phyloP scores from a whole-genome alignment of 495 filamentous ascomycete genomes.

The Cairneyella variabilis region DNA sequence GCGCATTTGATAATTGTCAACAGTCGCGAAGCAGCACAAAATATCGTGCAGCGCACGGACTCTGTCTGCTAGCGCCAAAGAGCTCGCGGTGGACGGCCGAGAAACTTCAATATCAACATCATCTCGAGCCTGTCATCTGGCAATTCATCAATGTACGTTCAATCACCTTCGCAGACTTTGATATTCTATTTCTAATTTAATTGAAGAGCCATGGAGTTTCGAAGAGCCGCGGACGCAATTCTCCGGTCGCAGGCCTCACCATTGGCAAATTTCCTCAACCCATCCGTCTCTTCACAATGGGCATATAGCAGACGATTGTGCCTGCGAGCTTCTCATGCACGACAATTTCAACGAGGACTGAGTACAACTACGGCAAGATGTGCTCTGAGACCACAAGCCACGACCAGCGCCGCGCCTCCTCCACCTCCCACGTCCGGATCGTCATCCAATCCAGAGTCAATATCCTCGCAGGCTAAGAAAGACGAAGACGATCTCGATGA shows the following conservation, averaged over 20 bases:
- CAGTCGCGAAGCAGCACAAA: constrained; percentile 1
- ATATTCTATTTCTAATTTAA: constrained; percentile 7
- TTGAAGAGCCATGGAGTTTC: constrained; percentile 34
- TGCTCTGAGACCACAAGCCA: constrained; percentile 12
- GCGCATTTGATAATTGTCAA: constrained; percentile 6
- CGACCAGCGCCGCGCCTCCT: constrained; percentile 24
- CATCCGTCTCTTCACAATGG: constrained; percentile 18
- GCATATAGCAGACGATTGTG: constrained; percentile 7
- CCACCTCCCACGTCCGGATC: constrained; percentile 11
- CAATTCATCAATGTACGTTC: constrained; percentile 8
- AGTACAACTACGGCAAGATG: constrained; percentile 11
- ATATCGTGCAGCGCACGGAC: constrained; percentile 21
- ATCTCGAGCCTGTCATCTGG: not conserved
- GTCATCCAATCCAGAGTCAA: not conserved
- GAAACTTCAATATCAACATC: constrained; percentile 15
- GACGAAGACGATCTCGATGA: no score
- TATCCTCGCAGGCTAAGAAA: not conserved
- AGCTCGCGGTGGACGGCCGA: constrained; percentile 9
- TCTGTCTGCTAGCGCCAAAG: constrained; percentile 12
- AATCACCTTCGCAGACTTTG: constrained; percentile 8
- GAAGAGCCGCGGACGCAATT: constrained; percentile 30
- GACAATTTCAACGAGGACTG: constrained; percentile 24
- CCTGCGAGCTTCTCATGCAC: not conserved
- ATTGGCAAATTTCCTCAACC: constrained; percentile 27
- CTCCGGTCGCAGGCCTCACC: constrained; percentile 27